phyloP scores from a whole-genome alignment of 2,329 filamentous ascomycete genomes.

The Fusarium tricinctum region DNA sequence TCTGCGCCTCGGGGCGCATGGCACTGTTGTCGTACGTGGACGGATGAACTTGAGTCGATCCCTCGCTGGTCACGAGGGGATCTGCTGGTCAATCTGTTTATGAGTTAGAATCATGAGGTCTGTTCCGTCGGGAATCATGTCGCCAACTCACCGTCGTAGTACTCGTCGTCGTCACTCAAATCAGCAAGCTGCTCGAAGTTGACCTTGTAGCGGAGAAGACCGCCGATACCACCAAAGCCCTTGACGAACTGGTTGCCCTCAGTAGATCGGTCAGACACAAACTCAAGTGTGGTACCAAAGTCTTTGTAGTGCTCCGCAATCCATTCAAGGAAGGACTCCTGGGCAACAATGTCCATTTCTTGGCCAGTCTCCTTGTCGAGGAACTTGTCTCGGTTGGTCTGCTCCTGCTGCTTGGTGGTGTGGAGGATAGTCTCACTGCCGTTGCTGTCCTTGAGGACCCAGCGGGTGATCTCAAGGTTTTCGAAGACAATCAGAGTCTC shows the following conservation, averaged over 20 bases:
- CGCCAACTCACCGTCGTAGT: constrained; percentile 75
- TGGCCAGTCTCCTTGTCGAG: constrained; percentile 95
- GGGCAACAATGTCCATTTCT: constrained; percentile 94
- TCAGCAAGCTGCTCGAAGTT: constrained; percentile 99
- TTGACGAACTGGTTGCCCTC: constrained; percentile 99
- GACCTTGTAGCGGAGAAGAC: constrained; percentile 98
- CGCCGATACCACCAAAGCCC: constrained; percentile 98
- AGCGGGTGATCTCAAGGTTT: constrained; percentile 95
- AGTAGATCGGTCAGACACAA: constrained; percentile 96
- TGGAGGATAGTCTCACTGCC: constrained; percentile 83
- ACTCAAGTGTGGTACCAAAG: constrained; percentile 95
- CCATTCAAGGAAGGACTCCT: constrained; percentile 98
- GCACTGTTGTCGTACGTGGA: constrained; percentile 60
- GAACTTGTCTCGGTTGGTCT: constrained; percentile 82
- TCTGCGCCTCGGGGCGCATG: constrained; percentile 58
- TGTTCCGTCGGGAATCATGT: not conserved
- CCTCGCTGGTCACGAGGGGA: constrained; percentile 90
- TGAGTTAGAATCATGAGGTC: constrained; percentile 20
- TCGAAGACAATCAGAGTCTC: constrained; percentile 97
- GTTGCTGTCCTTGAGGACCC: constrained; percentile 84
- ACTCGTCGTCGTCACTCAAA: constrained; percentile 93
- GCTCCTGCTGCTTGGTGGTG: constrained; percentile 84
- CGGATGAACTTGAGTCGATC: constrained; percentile 75
- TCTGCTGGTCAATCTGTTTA: constrained; percentile 86
- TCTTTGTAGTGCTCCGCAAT: constrained; percentile 98